Percentiles rank a stretch among this genome's conserved stretches.
phyloP scores from a whole-genome alignment of 2,329 filamentous ascomycete genomes.

The Exophiala lecanii-corni region DNA sequence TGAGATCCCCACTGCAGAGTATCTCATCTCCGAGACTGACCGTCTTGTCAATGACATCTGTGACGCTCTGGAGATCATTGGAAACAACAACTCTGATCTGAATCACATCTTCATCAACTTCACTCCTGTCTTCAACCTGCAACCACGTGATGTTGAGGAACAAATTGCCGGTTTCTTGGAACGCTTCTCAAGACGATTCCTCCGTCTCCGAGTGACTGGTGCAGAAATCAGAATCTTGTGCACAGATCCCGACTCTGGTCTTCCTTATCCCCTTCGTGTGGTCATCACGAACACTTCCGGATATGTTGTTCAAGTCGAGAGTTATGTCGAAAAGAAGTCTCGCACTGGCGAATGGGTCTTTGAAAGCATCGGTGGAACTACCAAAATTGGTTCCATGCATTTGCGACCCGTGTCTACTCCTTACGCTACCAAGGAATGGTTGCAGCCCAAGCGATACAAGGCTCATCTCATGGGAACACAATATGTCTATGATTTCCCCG shows the following conservation, averaged over 20 bases:
- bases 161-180: constrained; percentile 93
- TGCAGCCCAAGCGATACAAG: constrained; percentile 99
- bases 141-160: constrained; percentile 84
- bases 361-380: constrained; percentile 93
- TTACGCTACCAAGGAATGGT: constrained; percentile 96
- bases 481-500: constrained; percentile 99
- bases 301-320: constrained; percentile 94
- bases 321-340: constrained; percentile 96
- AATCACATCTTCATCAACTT: constrained; percentile 99
- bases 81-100: constrained; percentile 97
- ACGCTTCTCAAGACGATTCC: constrained; percentile 88
- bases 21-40: constrained; percentile 95
- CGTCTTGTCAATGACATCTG: constrained; percentile 96
- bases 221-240: constrained; percentile 98
- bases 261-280: constrained; percentile 86
- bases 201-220: constrained; percentile 93
- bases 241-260: constrained; percentile 78
- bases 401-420: constrained; percentile 84
- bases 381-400: constrained; percentile 93
- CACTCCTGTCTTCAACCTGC: constrained; percentile 88
- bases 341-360: constrained; percentile 98
- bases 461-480: constrained; percentile 98
- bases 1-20: constrained; percentile 97
- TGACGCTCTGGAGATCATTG: constrained; percentile 95
- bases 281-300: constrained; percentile 98